Evolutionary conservation across 1,284 basidiomycete genomes (phyloP).

Genomic region (Pholiota adiposa): DNA sequence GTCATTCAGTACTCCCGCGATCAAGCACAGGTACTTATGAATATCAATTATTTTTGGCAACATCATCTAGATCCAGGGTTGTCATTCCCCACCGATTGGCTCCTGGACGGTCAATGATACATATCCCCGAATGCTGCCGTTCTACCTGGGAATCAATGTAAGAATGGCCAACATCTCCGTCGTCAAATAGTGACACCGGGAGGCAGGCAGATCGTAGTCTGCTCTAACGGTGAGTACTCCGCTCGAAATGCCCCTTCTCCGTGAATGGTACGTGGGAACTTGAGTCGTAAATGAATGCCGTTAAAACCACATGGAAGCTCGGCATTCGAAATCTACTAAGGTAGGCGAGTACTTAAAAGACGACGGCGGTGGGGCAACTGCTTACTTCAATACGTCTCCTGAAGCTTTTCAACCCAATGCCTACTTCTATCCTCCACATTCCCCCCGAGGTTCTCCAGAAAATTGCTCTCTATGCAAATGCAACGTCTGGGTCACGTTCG

Average conservation of each 20-base stretch:
- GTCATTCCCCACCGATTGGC: conserved; percentile 25
- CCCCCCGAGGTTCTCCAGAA: conserved; percentile 39
- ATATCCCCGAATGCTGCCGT: conserved; percentile 21
- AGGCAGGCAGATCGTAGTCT: conserved; percentile 15
- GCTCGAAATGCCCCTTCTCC: conserved; percentile 11
- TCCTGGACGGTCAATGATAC: conserved; percentile 3
- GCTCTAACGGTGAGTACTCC: conserved; percentile 18
- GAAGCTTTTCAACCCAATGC: conserved; percentile 25
- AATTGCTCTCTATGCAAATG: conserved; percentile 35
- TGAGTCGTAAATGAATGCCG: conserved; percentile 24
- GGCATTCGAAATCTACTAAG: conserved; percentile 14
- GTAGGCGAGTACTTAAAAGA: conserved; percentile 14
- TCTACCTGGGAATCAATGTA: conserved; percentile 17
- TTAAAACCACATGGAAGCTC: conserved; percentile 19
- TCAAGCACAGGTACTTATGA: conserved; percentile 3
- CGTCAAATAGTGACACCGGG: conserved; percentile 15
- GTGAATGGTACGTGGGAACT: conserved; percentile 23
- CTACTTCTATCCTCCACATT: conserved; percentile 29
- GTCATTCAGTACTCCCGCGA: conserved; percentile 22
- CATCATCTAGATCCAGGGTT: conserved; percentile 20
- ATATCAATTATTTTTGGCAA: conserved; percentile 21
- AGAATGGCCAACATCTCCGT: conserved; percentile 16
- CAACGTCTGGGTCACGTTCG: conserved; percentile 30
- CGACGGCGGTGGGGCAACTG: not conserved
- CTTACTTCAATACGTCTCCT: not conserved